Percentiles rank a stretch among this genome's conserved stretches.
Evolutionary conservation across 306 rosid genomes (phyloP).

Genomic region (Coriaria nepalensis): DNA sequence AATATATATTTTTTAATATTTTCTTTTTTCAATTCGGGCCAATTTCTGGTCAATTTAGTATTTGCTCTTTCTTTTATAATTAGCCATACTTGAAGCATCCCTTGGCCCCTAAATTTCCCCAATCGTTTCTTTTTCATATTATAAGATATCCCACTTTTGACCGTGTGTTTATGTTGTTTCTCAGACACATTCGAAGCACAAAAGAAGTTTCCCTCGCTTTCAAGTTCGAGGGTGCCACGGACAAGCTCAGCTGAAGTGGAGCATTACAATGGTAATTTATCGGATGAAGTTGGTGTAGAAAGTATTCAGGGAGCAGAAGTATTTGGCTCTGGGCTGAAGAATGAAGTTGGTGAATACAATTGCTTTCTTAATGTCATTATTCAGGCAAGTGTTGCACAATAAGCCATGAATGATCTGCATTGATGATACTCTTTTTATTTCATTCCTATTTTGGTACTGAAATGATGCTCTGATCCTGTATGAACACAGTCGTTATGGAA

Average conservation of each 20-base stretch:
- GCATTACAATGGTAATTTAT: slow-evolving; percentile 15
- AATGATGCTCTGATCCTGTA: slow-evolving; percentile 10
- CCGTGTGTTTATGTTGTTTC: slow-evolving; percentile 21
- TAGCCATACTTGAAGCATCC: too few species aligned
- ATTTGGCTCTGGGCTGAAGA: slow-evolving; percentile 77
- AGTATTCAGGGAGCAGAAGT: slow-evolving; percentile 28
- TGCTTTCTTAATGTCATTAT: slow-evolving; percentile 97
- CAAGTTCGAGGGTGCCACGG: slow-evolving; percentile 27
- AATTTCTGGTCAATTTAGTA: not conserved
- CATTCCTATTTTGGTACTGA: slow-evolving; percentile 17
- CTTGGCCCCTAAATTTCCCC: not conserved
- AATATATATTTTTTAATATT: not conserved
- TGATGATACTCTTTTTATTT: not conserved
- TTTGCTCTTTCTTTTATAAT: not conserved
- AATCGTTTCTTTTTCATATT: not conserved
- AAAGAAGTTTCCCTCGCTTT: slow-evolving; percentile 30
- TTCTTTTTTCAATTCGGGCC: not conserved
- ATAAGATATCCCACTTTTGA: slow-evolving; percentile 6
- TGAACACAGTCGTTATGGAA: slow-evolving; percentile 91
- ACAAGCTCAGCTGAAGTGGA: slow-evolving; percentile 36
- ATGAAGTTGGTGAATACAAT: slow-evolving; percentile 98
- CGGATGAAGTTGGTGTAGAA: slow-evolving; percentile 25
- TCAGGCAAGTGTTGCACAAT: slow-evolving; percentile 41
- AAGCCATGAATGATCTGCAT: slow-evolving; percentile 1
- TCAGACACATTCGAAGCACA: slow-evolving; percentile 66